phyloP scores from a whole-genome alignment of 345 rosid genomes.

The Viola odorata region DNA sequence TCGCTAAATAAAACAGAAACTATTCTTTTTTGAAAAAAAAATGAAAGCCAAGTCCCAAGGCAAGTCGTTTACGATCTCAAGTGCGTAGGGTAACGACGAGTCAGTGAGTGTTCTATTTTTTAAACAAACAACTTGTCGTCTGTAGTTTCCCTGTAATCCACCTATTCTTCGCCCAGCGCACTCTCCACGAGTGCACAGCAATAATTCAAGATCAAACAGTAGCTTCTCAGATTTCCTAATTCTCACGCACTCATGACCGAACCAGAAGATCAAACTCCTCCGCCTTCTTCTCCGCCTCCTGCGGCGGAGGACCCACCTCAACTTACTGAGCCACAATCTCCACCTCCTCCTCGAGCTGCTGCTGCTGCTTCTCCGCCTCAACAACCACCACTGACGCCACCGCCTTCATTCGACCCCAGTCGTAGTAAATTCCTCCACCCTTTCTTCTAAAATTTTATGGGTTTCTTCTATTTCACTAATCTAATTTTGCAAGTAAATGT shows the following conservation, averaged over 20 bases:
- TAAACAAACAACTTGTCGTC: too few species aligned
- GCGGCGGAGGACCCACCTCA: background rate
- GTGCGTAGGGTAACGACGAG: too few species aligned
- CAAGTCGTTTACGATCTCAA: too few species aligned
- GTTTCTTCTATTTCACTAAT: background rate
- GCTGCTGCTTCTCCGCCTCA: background rate
- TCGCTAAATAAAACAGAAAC: too few species aligned
- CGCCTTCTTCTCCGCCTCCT: background rate
- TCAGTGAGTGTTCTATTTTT: too few species aligned
- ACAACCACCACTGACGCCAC: slow-evolving; percentile 15
- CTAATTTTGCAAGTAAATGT: background rate
- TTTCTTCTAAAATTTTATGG: background rate
- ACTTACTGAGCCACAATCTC: background rate
- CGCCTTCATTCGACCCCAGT: slow-evolving; percentile 63
- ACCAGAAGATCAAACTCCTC: background rate
- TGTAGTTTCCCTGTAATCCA: too few species aligned
- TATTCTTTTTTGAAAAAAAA: too few species aligned
- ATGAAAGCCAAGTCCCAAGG: too few species aligned
- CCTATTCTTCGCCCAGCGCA: too few species aligned
- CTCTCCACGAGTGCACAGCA: too few species aligned
- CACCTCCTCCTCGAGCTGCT: background rate
- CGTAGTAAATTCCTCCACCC: slow-evolving; percentile 51
- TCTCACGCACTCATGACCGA: background rate
- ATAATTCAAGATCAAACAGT: too few species aligned
- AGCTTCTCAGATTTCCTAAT: too few species aligned